Percentiles rank a stretch among this genome's conserved stretches.
These are phyloP conservation scores for Colletotrichum melonis DNA, from an alignment of 2,329 filamentous ascomycete genomes.

Conservation along the genomic window DNA sequence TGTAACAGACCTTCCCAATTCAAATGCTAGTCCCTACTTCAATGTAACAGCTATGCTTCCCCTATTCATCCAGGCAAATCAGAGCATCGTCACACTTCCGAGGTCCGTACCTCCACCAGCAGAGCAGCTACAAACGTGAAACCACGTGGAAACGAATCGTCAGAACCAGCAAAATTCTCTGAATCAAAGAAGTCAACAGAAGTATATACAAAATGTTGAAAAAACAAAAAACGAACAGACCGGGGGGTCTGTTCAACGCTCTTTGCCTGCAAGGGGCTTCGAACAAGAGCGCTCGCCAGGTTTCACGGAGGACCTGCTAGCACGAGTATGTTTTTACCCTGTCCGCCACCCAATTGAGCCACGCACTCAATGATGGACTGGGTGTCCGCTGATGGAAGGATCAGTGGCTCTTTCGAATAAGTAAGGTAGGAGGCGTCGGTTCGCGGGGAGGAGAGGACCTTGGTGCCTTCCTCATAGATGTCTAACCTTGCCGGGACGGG, in stretches of 20 bases:
- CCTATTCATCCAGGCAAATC: accelerated
- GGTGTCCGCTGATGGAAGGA: not conserved
- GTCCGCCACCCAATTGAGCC: not conserved
- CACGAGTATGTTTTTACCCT: conserved; percentile 1
- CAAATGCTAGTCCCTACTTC: not conserved
- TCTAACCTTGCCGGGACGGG: not conserved
- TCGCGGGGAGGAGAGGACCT: not conserved
- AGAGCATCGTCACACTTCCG: not conserved
- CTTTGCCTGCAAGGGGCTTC: not conserved
- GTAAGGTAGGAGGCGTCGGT: not conserved
- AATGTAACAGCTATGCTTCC: not conserved
- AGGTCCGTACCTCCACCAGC: not conserved
- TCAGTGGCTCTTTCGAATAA: not conserved
- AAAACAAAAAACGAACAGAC: not conserved
- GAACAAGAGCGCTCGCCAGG: conserved; percentile 5
- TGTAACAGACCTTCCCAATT: not conserved
- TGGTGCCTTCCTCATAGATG: not conserved
- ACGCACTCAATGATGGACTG: not conserved
- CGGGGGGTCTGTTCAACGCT: not conserved
- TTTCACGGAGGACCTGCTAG: not conserved
- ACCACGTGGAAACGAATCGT: not conserved
- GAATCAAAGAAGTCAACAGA: not conserved
- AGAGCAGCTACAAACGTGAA: not conserved
- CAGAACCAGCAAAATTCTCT: not conserved
- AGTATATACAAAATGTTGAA: not conserved